These are phyloP conservation scores for Cicer bijugum DNA, from an alignment of 306 rosid genomes.

Conservation along the genomic window DNA sequence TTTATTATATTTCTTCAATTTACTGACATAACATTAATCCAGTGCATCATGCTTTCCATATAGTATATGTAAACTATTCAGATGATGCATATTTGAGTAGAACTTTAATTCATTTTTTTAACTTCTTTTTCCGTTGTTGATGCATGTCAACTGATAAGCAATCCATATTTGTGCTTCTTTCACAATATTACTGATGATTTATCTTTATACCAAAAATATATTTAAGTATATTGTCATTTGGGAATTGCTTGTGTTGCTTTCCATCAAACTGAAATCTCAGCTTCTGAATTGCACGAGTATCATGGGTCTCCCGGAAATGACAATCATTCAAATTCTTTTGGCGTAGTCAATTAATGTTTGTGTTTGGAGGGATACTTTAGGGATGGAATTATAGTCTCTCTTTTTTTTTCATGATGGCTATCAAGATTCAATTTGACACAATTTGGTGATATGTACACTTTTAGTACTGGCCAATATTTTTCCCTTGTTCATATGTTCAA, in stretches of 20 bases:
- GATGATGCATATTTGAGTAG: not conserved
- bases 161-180: slow-evolving; percentile 25
- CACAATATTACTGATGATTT: slow-evolving; percentile 28
- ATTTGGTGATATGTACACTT: slow-evolving; percentile 30
- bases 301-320: too few species aligned
- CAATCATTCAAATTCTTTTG: too few species aligned
- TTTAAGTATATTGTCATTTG: slow-evolving; percentile 15
- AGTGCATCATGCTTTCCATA: slow-evolving; percentile 38
- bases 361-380: not conserved
- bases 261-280: slow-evolving; percentile 22
- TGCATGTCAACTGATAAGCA: slow-evolving; percentile 28
- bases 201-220: slow-evolving; percentile 26
- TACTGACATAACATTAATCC: not conserved
- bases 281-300: slow-evolving; percentile 24
- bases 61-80: slow-evolving; percentile 20
- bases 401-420: not conserved
- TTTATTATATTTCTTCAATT: slow-evolving; percentile 20
- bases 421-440: slow-evolving; percentile 21
- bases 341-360: too few species aligned
- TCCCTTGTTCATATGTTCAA: not conserved
- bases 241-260: slow-evolving; percentile 35
- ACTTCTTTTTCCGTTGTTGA: not conserved
- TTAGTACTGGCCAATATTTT: slow-evolving; percentile 36
- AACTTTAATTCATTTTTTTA: not conserved
- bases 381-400: slow-evolving; percentile 6